Percentiles rank a stretch among this genome's conserved stretches.
These are phyloP conservation scores for Penstemon eatonii DNA, from an alignment of 257 asterid genomes.

Conservation along the genomic window DNA sequence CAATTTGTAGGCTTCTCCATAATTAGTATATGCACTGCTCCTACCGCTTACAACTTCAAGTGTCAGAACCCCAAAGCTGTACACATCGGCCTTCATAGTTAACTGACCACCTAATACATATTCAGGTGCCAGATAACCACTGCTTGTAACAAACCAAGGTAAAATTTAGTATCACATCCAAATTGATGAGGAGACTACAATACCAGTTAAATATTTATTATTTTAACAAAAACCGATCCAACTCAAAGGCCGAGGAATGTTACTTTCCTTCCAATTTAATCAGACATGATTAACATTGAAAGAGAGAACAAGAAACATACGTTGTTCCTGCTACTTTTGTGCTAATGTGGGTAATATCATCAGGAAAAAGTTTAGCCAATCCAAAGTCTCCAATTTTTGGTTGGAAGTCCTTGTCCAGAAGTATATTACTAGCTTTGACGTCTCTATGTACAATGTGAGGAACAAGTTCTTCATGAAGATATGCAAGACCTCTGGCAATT, in stretches of 20 bases:
- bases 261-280: conserved; percentile 16
- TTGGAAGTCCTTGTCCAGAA: conserved; percentile 60
- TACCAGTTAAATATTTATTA: background rate
- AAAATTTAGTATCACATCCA: conserved; percentile 20
- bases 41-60: conserved; percentile 79
- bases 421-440: conserved; percentile 90
- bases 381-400: conserved; percentile 98
- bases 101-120: conserved; percentile 89
- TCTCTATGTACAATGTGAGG: conserved; percentile 91
- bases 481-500: conserved; percentile 78
- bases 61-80: conserved; percentile 81
- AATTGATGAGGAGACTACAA: conserved; percentile 4
- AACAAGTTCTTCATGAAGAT: conserved; percentile 79
- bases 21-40: conserved; percentile 57
- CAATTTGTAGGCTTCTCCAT: conserved; percentile 58
- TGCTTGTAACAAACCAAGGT: conserved; percentile 43
- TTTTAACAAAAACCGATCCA: conserved; percentile 7
- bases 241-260: conserved; percentile 11
- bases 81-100: conserved; percentile 86
- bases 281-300: conserved; percentile 22
- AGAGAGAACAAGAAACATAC: conserved; percentile 46
- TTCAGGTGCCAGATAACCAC: conserved; percentile 98
- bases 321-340: conserved; percentile 90
- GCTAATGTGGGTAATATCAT: conserved; percentile 88
- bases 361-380: conserved; percentile 91